Conservation (phyloP, 2,329 filamentous ascomycete species). For the Bipolaris gigantea region DNA sequence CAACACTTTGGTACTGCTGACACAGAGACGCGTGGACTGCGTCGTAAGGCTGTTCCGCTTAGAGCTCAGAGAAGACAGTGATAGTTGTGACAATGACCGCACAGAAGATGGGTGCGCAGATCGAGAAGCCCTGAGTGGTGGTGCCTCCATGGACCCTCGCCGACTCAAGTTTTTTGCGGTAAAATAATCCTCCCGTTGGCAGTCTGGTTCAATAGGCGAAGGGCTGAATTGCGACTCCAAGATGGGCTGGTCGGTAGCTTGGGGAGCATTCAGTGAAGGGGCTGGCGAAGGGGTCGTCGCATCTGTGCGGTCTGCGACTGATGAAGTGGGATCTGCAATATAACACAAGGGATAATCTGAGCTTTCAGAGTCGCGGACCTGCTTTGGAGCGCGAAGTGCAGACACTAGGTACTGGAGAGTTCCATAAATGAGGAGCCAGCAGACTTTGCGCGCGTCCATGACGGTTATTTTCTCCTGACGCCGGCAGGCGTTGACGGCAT, state of each 20-base stretch:
- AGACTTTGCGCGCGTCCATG: conserved; percentile 71
- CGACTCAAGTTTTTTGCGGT: conserved; percentile 25
- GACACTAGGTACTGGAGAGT: conserved; percentile 71
- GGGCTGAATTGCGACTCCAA: conserved; percentile 11
- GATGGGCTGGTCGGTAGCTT: conserved; percentile 20
- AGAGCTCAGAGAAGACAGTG: conserved; percentile 33
- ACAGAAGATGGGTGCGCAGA: conserved; percentile 41
- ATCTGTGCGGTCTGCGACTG: conserved; percentile 30
- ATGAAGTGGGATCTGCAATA: conserved; percentile 47
- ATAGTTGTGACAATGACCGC: conserved; percentile 36
- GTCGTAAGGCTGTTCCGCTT: conserved; percentile 33
- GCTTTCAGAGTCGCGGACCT: conserved; percentile 61
- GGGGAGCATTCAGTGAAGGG: conserved; percentile 14
- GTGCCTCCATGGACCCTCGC: conserved; percentile 36
- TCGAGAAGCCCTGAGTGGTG: conserved; percentile 31
- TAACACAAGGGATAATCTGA: conserved; percentile 63
- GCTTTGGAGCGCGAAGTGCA: conserved; percentile 62
- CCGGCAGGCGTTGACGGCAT: conserved; percentile 54
- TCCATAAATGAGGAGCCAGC: conserved; percentile 77
- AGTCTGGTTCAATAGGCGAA: conserved; percentile 49
- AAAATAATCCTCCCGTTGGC: conserved; percentile 49
- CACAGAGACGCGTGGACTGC: conserved; percentile 32
- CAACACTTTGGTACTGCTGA: conserved; percentile 45
- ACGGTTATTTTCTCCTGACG: conserved; percentile 61
- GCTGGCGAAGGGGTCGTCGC: conserved; percentile 20